Percentiles rank a stretch among this genome's conserved stretches.
These are phyloP conservation scores for Verbascum thapsus DNA, from an alignment of 257 asterid species.

Conservation along the genomic window DNA sequence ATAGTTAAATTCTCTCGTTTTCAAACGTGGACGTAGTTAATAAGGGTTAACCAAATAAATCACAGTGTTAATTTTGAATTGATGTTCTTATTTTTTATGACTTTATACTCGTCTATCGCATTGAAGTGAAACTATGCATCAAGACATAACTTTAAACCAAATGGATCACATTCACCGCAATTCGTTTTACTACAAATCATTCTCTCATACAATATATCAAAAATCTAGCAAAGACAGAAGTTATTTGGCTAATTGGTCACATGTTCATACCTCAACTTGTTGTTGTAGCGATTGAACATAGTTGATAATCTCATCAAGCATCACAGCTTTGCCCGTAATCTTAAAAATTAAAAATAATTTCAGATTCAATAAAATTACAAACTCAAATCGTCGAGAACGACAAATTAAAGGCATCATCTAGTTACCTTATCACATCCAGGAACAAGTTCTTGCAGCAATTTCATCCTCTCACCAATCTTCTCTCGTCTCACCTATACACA, in stretches of 20 bases:
- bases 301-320: constrained; percentile 92
- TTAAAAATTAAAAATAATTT: constrained; percentile 24
- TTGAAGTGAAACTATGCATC: too few species aligned
- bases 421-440: constrained; percentile 84
- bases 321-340: constrained; percentile 89
- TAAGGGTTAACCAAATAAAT: too few species aligned
- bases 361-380: constrained; percentile 19
- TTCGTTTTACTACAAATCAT: not conserved
- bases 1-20: too few species aligned
- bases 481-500: constrained; percentile 72
- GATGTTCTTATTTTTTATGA: too few species aligned
- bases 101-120: not conserved
- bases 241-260: constrained; percentile 2
- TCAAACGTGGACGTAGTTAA: too few species aligned
- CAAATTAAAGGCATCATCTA: not conserved
- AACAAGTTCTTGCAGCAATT: constrained; percentile 79
- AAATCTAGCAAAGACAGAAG: not conserved
- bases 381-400: constrained; percentile 12
- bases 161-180: not conserved
- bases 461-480: constrained; percentile 84
- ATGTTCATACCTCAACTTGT: constrained; percentile 64
- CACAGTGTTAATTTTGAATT: too few species aligned
- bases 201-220: not conserved
- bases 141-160: too few species aligned
- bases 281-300: constrained; percentile 81